Conservation (phyloP, 768 basidiomycete species). For the Russula sp. region DNA sequence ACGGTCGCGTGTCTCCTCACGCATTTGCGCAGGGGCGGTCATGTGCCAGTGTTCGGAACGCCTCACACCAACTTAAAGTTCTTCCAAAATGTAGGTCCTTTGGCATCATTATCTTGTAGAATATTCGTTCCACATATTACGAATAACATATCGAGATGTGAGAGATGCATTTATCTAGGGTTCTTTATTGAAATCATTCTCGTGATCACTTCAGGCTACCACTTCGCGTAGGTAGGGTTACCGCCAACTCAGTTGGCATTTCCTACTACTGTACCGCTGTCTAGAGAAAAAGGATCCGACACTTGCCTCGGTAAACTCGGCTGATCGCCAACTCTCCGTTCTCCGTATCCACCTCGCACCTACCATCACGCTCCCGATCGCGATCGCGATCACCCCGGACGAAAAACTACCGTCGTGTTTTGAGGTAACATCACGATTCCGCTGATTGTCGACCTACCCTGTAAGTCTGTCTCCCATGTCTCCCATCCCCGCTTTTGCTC, state of each 20-base stretch:
- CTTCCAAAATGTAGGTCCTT: slow-evolving; percentile 40
- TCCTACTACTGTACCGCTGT: not conserved
- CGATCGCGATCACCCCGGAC: slow-evolving; percentile 20
- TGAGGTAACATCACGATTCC: not conserved
- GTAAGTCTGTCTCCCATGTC: no score
- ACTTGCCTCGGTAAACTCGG: slow-evolving; percentile 30
- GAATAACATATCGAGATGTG: no score
- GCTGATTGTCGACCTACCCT: not conserved
- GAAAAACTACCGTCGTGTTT: slow-evolving; percentile 37
- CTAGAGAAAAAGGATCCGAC: not conserved
- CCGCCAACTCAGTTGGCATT: no score
- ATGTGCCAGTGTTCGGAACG: slow-evolving; percentile 58
- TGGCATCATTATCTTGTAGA: not conserved
- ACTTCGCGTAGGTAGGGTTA: no score
- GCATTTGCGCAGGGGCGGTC: slow-evolving; percentile 52
- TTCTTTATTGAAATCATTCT: no score
- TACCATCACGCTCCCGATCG: not conserved
- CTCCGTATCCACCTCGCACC: slow-evolving; percentile 23
- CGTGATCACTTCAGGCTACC: no score
- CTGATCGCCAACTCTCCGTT: slow-evolving; percentile 21
- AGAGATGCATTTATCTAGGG: no score
- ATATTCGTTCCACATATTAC: not conserved
- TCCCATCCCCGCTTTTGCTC: no score
- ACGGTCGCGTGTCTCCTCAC: slow-evolving; percentile 59
- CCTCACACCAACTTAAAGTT: slow-evolving; percentile 55